Percentiles rank a stretch among this genome's conserved stretches.
These are phyloP conservation scores for Onygena corvina DNA, from an alignment of 2,329 filamentous ascomycete genomes.

Conservation along the genomic window DNA sequence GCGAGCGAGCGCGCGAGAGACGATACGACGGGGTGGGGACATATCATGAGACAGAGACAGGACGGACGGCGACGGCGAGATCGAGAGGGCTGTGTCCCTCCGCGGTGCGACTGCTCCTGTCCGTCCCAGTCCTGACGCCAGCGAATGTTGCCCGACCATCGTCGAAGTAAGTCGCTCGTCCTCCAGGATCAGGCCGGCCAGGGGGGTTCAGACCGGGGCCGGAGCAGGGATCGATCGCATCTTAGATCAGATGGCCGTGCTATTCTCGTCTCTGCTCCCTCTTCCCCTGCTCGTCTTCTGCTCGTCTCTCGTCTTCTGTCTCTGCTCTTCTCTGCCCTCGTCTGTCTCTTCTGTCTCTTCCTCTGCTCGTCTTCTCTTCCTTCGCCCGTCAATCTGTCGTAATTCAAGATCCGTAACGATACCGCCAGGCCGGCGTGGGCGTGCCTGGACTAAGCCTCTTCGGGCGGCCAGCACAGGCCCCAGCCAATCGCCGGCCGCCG, in stretches of 20 bases:
- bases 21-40: no score
- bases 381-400: no score
- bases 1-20: no score
- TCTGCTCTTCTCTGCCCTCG: neutral
- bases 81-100: no score
- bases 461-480: neutral
- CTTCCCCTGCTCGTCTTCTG: neutral
- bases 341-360: neutral
- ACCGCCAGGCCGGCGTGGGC: neutral
- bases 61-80: no score
- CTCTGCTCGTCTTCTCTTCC: neutral
- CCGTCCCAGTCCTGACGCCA: no score
- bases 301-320: neutral
- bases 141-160: no score
- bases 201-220: neutral
- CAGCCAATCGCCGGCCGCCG: neutral
- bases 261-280: neutral
- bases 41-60: no score
- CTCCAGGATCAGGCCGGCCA: slow-evolving; percentile 1
- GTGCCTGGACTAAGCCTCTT: slow-evolving; percentile 2
- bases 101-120: no score
- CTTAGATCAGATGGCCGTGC: no score
- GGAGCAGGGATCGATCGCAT: slow-evolving; percentile 1
- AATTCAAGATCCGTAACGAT: no score
- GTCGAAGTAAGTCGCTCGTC: neutral